These are phyloP conservation scores for Talaromyces sp. DNA, from an alignment of 2,329 filamentous ascomycete genomes.

Conservation along the genomic window DNA sequence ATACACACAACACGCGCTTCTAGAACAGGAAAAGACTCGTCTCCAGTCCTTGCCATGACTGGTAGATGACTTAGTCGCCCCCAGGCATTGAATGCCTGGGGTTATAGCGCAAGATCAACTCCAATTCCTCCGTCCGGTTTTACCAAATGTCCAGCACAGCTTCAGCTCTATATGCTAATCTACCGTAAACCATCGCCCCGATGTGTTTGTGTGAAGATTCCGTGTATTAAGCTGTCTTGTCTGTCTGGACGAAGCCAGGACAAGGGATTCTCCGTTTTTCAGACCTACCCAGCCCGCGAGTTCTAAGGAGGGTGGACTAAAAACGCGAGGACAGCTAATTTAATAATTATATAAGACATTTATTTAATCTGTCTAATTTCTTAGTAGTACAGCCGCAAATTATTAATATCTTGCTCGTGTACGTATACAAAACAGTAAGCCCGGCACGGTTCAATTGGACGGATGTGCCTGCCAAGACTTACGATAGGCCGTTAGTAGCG, in stretches of 20 bases:
- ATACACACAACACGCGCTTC: constrained; percentile 39
- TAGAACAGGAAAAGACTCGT: constrained; percentile 49
- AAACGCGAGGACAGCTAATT: constrained; percentile 49
- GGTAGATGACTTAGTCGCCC: constrained; percentile 46
- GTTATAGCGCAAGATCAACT: constrained; percentile 46
- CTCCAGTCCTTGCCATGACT: constrained; percentile 46
- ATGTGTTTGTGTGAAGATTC: constrained; percentile 6
- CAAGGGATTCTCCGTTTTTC: constrained; percentile 42
- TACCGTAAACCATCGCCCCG: constrained; percentile 5
- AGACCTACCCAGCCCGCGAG: constrained; percentile 50
- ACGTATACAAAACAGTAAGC: not conserved
- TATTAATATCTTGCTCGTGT: not conserved
- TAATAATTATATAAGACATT: not conserved
- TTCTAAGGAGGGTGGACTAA: constrained; percentile 52
- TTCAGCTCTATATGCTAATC: not conserved
- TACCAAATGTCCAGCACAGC: not conserved
- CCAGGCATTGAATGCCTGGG: constrained; percentile 17
- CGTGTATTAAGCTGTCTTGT: not conserved
- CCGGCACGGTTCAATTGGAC: not conserved
- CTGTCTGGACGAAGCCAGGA: constrained; percentile 22
- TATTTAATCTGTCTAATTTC: not conserved
- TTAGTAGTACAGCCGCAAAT: not conserved
- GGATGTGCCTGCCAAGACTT: not conserved
- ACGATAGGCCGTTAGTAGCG: not conserved
- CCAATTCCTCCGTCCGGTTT: not conserved